phyloP scores from a whole-genome alignment of 495 filamentous ascomycete genomes.

The Daldinia concentrica region DNA sequence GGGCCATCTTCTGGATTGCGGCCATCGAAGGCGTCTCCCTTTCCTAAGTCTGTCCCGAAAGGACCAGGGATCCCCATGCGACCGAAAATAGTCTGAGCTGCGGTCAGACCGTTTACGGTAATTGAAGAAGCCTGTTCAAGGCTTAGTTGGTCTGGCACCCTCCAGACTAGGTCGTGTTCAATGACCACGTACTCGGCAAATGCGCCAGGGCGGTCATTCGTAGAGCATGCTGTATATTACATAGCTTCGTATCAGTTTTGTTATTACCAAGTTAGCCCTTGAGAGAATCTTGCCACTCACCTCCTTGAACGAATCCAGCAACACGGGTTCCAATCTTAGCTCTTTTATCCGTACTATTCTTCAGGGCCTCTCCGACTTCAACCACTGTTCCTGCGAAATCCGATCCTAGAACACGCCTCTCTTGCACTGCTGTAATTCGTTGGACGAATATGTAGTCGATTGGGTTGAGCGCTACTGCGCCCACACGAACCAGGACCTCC shows the following conservation, averaged over 20 bases:
- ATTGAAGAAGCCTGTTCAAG: slow-evolving; percentile 46
- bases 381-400: slow-evolving; percentile 58
- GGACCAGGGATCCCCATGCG: slow-evolving; percentile 47
- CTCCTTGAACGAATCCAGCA: slow-evolving; percentile 22
- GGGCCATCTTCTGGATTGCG: slow-evolving; percentile 1
- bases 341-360: background rate
- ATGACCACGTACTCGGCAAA: slow-evolving; percentile 60
- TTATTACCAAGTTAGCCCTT: background rate
- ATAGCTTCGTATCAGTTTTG: background rate
- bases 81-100: slow-evolving; percentile 49
- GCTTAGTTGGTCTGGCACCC: slow-evolving; percentile 43
- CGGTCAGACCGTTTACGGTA: slow-evolving; percentile 46
- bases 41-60: slow-evolving; percentile 32
- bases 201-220: slow-evolving; percentile 51
- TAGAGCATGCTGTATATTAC: slow-evolving; percentile 39
- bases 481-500: slow-evolving; percentile 53
- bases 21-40: background rate
- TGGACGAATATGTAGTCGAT: slow-evolving; percentile 50
- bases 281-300: slow-evolving; percentile 18
- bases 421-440: slow-evolving; percentile 44
- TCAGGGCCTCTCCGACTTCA: slow-evolving; percentile 16
- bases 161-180: slow-evolving; percentile 42
- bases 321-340: slow-evolving; percentile 3
- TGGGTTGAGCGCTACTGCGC: slow-evolving; percentile 56
- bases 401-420: slow-evolving; percentile 49